phyloP scores from a whole-genome alignment of 2,329 filamentous ascomycete genomes.

The Penicillium sp. region DNA sequence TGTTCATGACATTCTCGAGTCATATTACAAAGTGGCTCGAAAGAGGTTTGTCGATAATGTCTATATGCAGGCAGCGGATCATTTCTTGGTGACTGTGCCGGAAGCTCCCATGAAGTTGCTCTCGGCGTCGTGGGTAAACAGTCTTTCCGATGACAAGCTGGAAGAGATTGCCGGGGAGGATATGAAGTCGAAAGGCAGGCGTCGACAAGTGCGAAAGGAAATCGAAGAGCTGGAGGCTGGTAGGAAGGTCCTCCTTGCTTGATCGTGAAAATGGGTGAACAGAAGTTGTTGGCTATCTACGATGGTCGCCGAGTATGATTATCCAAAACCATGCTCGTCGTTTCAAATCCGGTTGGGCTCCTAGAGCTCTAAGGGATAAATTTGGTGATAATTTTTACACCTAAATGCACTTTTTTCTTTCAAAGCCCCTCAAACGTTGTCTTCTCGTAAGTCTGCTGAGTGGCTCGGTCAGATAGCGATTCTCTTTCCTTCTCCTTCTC shows the following conservation, averaged over 20 bases:
- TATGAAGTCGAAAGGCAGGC: slow-evolving; percentile 36
- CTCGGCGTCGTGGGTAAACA: slow-evolving; percentile 50
- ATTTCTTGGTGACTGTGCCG: slow-evolving; percentile 53
- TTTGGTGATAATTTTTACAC: too few species aligned
- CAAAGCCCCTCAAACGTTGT: too few species aligned
- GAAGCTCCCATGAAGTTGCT: slow-evolving; percentile 56
- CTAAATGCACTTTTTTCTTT: too few species aligned
- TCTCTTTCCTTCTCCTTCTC: neutral
- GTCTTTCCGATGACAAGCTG: slow-evolving; percentile 51
- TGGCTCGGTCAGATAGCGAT: neutral
- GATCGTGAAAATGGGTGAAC: too few species aligned
- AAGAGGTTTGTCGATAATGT: slow-evolving; percentile 64
- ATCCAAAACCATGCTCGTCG: too few species aligned
- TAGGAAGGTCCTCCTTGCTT: slow-evolving; percentile 14
- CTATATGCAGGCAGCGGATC: slow-evolving; percentile 57
- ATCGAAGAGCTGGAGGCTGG: slow-evolving; percentile 47
- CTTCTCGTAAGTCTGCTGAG: neutral
- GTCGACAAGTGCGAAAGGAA: slow-evolving; percentile 47
- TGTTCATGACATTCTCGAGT: slow-evolving; percentile 59
- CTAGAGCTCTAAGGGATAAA: too few species aligned
- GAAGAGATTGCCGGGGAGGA: slow-evolving; percentile 61
- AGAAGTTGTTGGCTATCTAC: too few species aligned
- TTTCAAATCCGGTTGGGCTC: too few species aligned
- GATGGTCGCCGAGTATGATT: too few species aligned
- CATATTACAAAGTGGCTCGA: slow-evolving; percentile 62